A percentile compares a stretch with the other conserved stretches of the same genome.
Evolutionary conservation across 1,139 yeast species (phyloP).

Genomic region (Hyphopichia pseudoburtonii): DNA sequence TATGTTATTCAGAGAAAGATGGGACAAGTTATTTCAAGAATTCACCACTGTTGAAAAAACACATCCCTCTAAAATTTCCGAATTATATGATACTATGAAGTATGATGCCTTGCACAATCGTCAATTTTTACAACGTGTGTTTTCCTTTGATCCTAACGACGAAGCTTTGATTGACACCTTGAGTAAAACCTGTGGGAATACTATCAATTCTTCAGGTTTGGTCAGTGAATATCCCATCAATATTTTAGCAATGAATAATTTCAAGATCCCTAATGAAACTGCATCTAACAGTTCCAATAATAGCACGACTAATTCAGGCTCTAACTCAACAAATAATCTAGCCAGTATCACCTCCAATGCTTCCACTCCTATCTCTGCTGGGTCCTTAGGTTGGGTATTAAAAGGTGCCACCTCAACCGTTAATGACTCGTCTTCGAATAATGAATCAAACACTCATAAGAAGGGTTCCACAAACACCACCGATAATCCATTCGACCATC

Average conservation of each 20-base stretch:
- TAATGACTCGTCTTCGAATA: conserved; percentile 21
- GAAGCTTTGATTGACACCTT: conserved; percentile 40
- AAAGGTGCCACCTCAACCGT: conserved; percentile 45
- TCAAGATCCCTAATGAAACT: conserved; percentile 50
- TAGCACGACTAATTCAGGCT: conserved; percentile 13
- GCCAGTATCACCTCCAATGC: conserved; percentile 22
- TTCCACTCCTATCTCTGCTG: conserved; percentile 50
- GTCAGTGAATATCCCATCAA: conserved; percentile 82
- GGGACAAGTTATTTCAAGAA: conserved; percentile 96
- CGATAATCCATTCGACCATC: conserved; percentile 74
- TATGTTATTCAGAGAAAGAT: conserved; percentile 82
- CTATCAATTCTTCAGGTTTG: conserved; percentile 59
- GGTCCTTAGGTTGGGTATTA: conserved; percentile 74
- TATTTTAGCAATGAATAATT: conserved; percentile 72
- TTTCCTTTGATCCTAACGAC: conserved; percentile 65
- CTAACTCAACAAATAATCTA: conserved; percentile 32
- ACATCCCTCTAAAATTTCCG: conserved; percentile 96
- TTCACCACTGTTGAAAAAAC: conserved; percentile 93
- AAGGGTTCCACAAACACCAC: conserved; percentile 14
- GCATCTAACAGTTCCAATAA: conserved; percentile 6
- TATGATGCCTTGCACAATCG: conserved; percentile 96
- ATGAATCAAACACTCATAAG: conserved; percentile 22
- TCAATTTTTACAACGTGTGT: conserved; percentile 79
- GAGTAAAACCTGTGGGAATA: conserved; percentile 46
- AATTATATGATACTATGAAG: conserved; percentile 96